These are phyloP conservation scores for Iris pallida DNA, from an alignment of 116 monocot species.

Conservation along the genomic window DNA sequence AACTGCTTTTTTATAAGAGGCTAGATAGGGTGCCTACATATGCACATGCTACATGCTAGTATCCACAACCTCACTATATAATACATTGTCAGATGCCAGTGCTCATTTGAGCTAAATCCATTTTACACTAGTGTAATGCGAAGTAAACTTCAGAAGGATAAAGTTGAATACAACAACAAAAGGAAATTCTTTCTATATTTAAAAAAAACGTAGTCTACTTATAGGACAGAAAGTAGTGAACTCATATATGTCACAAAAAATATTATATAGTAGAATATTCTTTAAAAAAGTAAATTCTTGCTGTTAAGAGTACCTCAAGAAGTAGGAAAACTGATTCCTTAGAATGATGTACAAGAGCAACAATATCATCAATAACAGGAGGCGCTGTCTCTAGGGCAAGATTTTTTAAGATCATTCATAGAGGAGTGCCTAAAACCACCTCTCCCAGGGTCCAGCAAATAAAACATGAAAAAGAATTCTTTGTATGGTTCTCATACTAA, in stretches of 20 bases:
- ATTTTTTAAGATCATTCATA: conserved; percentile 71
- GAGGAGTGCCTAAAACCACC: conserved; percentile 87
- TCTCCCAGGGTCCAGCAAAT: conserved; percentile 33
- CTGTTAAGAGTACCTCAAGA: conserved; percentile 54
- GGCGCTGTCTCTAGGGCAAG: conserved; percentile 55
- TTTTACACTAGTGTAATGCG: not conserved
- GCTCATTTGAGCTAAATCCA: not conserved
- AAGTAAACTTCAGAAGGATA: not conserved
- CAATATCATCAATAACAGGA: conserved; percentile 48
- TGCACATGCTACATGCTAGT: too few relatives aligned
- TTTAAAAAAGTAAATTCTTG: not conserved
- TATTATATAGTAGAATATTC: not conserved
- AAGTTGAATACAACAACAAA: not conserved
- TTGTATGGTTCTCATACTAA: too few relatives aligned
- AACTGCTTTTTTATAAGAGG: too few relatives aligned
- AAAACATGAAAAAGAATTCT: too few relatives aligned
- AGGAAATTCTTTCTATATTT: not conserved
- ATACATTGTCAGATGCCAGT: not conserved
- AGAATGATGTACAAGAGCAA: conserved; percentile 90
- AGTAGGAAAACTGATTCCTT: conserved; percentile 85
- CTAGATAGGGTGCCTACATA: too few relatives aligned
- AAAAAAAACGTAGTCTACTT: not conserved
- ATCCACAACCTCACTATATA: too few relatives aligned
- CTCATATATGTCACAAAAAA: not conserved
- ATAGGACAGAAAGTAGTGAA: not conserved